These are phyloP conservation scores for Sclerotiophoma versabilis DNA, from an alignment of 2,329 filamentous ascomycete genomes.

Conservation along the genomic window DNA sequence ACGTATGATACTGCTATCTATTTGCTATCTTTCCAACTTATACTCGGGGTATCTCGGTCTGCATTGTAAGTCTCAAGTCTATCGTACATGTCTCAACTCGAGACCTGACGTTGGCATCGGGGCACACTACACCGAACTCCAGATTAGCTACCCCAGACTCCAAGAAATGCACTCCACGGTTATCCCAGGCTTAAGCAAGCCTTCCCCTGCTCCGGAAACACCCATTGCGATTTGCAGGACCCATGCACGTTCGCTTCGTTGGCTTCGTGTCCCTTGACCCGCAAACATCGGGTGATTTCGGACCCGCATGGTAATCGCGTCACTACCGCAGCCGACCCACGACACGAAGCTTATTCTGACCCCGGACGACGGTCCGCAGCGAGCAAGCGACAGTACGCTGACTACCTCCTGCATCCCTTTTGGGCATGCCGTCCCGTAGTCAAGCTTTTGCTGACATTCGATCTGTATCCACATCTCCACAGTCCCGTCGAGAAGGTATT, in stretches of 20 bases:
- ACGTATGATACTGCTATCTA: not conserved
- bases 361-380: not conserved
- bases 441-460: not conserved
- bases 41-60: constrained; percentile 5
- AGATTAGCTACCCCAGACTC: constrained; percentile 11
- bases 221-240: not conserved
- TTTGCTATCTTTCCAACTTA: not conserved
- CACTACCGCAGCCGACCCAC: constrained; percentile 3
- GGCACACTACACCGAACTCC: constrained; percentile 5
- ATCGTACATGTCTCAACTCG: not conserved
- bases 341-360: constrained; percentile 17
- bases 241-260: not conserved
- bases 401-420: not conserved
- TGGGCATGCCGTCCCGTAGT: not conserved
- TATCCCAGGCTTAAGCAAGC: constrained; percentile 15
- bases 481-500: not conserved
- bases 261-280: constrained; percentile 11
- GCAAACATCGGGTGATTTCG: constrained; percentile 15
- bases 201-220: not conserved
- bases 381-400: not conserved
- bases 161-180: constrained; percentile 5
- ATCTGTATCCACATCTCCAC: not conserved
- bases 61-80: not conserved
- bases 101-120: constrained; percentile 13
- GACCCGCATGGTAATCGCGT: not conserved